phyloP scores from a whole-genome alignment of 768 basidiomycete genomes.

The Termitomyces sp. region DNA sequence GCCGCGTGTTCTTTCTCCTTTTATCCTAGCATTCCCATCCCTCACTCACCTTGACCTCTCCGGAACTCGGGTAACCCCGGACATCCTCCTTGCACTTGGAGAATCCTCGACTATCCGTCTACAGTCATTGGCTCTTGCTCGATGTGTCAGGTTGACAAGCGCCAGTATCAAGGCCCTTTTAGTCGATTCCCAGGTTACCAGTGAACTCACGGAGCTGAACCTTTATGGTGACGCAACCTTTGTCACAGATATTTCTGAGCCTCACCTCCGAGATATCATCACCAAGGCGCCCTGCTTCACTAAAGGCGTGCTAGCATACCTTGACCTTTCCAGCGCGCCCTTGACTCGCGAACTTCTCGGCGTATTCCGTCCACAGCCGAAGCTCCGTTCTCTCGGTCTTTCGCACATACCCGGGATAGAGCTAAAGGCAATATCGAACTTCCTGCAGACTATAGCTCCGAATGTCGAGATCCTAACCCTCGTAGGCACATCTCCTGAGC shows the following conservation, averaged over 20 bases:
- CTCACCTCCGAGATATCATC: conserved; percentile 66
- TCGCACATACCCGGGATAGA: conserved; percentile 77
- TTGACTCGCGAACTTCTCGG: conserved; percentile 53
- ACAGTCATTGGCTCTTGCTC: conserved; percentile 74
- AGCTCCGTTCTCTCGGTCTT: conserved; percentile 83
- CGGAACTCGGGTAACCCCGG: conserved; percentile 75
- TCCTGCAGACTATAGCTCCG: conserved; percentile 61
- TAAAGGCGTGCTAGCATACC: conserved; percentile 70
- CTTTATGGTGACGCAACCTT: conserved; percentile 89
- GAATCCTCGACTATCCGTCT: conserved; percentile 63
- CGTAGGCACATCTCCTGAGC: conserved; percentile 68
- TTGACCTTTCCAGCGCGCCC: conserved; percentile 86
- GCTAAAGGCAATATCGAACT: conserved; percentile 59
- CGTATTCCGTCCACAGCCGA: conserved; percentile 57
- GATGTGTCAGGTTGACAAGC: conserved; percentile 82
- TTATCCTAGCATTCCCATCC: conserved; percentile 77
- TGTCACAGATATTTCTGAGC: conserved; percentile 59
- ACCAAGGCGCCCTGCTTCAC: conserved; percentile 74
- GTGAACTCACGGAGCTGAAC: conserved; percentile 68
- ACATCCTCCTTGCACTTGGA: conserved; percentile 66
- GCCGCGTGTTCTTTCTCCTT: conserved; percentile 60
- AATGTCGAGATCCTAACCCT: conserved; percentile 87
- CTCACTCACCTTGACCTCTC: conserved; percentile 91
- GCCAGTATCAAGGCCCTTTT: conserved; percentile 74
- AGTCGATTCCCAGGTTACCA: conserved; percentile 58